Base-by-base conservation (phyloP, 1,284 basidiomycete genomes). In the Cerioporus squamosus region DNA sequence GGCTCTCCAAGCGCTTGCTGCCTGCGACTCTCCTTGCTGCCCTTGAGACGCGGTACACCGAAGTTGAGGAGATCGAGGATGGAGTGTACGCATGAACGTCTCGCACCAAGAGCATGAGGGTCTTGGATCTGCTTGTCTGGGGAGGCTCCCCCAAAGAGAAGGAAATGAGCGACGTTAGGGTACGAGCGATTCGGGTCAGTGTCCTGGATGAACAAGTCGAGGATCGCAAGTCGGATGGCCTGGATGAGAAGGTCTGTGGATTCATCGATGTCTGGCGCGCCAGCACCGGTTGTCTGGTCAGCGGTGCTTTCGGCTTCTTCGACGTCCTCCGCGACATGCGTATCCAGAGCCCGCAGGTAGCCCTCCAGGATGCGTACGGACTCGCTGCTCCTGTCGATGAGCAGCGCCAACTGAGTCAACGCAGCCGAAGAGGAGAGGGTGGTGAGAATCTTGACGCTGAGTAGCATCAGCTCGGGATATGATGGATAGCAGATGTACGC, bases 91-190 rank as follows among this genome's bases (percentile, higher is more conserved):
- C 89, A 92, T 1, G 91, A 90, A 49, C 83, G 79, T 36, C 82
- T 82, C 0, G 88, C 83, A 36, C 87, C 85, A 2, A 92, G 79
- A 1, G 91, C 88, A 62, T 88, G 84, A 0, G 90, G 90, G 68
- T 91, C 90, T 68, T 91, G 86, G 44, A 93, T 87, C 60, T 81
- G 83, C 61, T 82, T 79, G 46, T 85, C 79, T 44, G 74, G 74
- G 38, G 78, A 77, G 44, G 76, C 74, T 2, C 80, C 74, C 1
- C 89, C 92, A 70, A 96, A 93, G 6, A 99, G 82, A 9, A 99
- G 77, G 73, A 95, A 92, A 76, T 98, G 95, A 0, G 92, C 91
- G 36, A 98, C 71, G 67, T 97, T 98, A 15, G 96, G 94, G 57
- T 88, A 93, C 0, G 87, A 74, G 10, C 82, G 75, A 44, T 80